Conservation (phyloP, 2,329 filamentous ascomycete genomes). For the Fusarium austroafricanum region DNA sequence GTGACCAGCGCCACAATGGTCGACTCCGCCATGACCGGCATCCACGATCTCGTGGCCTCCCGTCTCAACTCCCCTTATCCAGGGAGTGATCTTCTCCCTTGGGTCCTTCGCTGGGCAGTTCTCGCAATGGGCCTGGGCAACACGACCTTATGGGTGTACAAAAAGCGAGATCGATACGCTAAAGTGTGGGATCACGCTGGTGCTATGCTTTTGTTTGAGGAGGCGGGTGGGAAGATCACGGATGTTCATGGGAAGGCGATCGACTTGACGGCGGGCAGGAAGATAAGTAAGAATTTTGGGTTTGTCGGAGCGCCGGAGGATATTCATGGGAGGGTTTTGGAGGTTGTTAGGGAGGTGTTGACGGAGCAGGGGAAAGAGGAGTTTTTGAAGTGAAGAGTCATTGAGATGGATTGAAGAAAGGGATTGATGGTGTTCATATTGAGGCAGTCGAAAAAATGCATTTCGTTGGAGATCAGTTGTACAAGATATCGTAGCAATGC, state of each 20-base stretch:
- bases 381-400: too few relatives aligned
- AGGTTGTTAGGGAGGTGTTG: too few relatives aligned
- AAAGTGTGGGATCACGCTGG: slow-evolving; percentile 72
- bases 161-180: slow-evolving; percentile 57
- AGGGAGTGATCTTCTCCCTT: slow-evolving; percentile 65
- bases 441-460: too few relatives aligned
- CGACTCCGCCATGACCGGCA: slow-evolving; percentile 61
- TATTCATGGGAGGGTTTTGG: too few relatives aligned
- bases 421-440: too few relatives aligned
- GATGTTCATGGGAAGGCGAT: slow-evolving; percentile 65
- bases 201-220: slow-evolving; percentile 68
- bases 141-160: slow-evolving; percentile 68
- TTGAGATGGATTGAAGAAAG: too few relatives aligned
- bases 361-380: too few relatives aligned
- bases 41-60: slow-evolving; percentile 59
- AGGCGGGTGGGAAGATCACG: slow-evolving; percentile 66
- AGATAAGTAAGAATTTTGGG: too few relatives aligned
- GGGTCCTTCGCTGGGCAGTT: slow-evolving; percentile 67
- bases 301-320: too few relatives aligned
- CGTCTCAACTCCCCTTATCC: slow-evolving; percentile 57
- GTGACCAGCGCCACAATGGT: slow-evolving; percentile 60
- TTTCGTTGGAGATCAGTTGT: too few relatives aligned
- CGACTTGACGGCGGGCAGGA: slow-evolving; percentile 61
- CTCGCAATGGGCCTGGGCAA: slow-evolving; percentile 66
- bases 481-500: too few relatives aligned